phyloP scores from a whole-genome alignment of 345 rosid genomes.

The Camelina neglecta region DNA sequence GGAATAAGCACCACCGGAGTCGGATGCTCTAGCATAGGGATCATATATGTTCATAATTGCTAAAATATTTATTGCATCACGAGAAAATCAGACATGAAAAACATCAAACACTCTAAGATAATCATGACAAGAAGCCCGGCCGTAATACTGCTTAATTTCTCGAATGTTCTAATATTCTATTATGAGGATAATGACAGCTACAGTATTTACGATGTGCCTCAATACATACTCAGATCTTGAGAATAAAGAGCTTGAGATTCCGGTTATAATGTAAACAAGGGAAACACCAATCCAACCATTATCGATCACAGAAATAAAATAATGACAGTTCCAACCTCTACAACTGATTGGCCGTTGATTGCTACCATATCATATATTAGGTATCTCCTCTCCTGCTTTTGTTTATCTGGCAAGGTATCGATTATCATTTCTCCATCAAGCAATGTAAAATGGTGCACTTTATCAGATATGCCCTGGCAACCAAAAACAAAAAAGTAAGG shows the following conservation, averaged over 20 bases:
- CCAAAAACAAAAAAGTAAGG: constrained; percentile 23
- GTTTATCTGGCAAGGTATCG: constrained; percentile 89
- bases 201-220: constrained; percentile 20
- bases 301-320: constrained; percentile 33
- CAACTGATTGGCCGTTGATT: constrained; percentile 63
- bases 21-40: constrained; percentile 19
- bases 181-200: constrained; percentile 24
- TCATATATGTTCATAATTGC: not conserved
- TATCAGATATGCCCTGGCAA: constrained; percentile 72
- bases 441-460: constrained; percentile 81
- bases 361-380: constrained; percentile 97
- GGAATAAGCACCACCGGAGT: not conserved
- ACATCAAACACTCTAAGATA: constrained; percentile 2
- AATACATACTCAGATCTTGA: constrained; percentile 11
- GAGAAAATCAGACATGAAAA: constrained; percentile 18
- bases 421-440: constrained; percentile 99
- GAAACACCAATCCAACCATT: constrained; percentile 17
- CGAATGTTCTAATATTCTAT: constrained; percentile 5
- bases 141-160: constrained; percentile 10
- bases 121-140: not conserved
- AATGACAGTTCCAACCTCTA: constrained; percentile 64
- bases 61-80: not conserved
- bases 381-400: constrained; percentile 95
- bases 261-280: constrained; percentile 1
- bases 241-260: constrained; percentile 13